Conservation (phyloP, 208 protist species). For the Acanthamoeba sp. region DNA sequence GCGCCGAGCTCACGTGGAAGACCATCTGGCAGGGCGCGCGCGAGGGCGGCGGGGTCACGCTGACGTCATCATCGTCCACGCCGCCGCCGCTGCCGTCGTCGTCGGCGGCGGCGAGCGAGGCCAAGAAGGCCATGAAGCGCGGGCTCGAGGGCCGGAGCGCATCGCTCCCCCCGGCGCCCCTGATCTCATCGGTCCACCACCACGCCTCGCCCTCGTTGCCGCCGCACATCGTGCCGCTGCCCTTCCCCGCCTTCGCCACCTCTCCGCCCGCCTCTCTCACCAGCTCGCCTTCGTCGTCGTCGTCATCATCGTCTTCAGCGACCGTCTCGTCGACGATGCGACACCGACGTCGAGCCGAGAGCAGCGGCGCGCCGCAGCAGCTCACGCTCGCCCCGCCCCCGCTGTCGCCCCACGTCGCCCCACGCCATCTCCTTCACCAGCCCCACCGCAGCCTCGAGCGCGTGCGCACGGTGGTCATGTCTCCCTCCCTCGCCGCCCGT, state of each 20-base stretch:
- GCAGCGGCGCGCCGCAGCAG: constrained; percentile 10
- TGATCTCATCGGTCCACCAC: not conserved
- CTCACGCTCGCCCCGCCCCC: not conserved
- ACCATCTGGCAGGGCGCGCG: not conserved
- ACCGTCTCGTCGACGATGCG: not conserved
- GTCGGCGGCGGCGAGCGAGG: not conserved
- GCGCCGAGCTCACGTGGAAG: not conserved
- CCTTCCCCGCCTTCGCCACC: not conserved
- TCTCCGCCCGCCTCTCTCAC: not conserved
- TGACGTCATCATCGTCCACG: not conserved
- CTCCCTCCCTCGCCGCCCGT: not conserved
- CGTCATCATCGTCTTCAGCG: not conserved
- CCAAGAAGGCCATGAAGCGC: not conserved
- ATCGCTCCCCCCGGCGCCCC: not conserved
- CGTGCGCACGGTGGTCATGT: not conserved
- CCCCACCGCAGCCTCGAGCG: not conserved
- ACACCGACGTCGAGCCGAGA: not conserved
- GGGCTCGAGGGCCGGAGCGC: not conserved
- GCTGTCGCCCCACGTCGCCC: not conserved
- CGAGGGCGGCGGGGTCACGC: not conserved
- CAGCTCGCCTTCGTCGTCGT: not conserved
- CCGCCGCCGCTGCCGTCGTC: not conserved
- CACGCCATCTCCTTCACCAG: not conserved
- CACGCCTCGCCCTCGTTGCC: not conserved
- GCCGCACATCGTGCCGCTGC: not conserved